These are phyloP conservation scores for Sisymbrium irio DNA, from an alignment of 345 rosid genomes.

Conservation along the genomic window DNA sequence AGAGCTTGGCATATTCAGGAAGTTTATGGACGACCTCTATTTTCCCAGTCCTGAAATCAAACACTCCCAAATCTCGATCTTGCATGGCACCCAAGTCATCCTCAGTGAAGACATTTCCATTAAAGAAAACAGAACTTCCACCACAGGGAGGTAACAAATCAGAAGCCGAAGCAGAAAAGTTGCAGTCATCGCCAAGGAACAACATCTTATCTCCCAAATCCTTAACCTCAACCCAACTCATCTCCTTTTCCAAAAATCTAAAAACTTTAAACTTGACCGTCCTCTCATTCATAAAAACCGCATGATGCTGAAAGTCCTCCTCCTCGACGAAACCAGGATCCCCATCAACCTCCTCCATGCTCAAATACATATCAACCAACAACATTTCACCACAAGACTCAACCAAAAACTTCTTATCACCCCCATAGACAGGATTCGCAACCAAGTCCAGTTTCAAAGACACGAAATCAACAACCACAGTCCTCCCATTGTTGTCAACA, in stretches of 20 bases:
- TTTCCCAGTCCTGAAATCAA: slow-evolving; percentile 44
- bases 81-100: slow-evolving; percentile 35
- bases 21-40: slow-evolving; percentile 46
- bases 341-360: slow-evolving; percentile 51
- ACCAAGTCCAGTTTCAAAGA: slow-evolving; percentile 32
- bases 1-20: slow-evolving; percentile 57
- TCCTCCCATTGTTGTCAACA: slow-evolving; percentile 70
- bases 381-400: slow-evolving; percentile 69
- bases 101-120: slow-evolving; percentile 49
- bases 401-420: slow-evolving; percentile 85
- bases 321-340: slow-evolving; percentile 24
- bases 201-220: slow-evolving; percentile 55
- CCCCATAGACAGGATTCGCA: slow-evolving; percentile 65
- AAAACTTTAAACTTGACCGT: slow-evolving; percentile 70
- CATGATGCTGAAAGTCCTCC: slow-evolving; percentile 40
- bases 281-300: slow-evolving; percentile 56
- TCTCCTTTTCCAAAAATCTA: slow-evolving; percentile 42
- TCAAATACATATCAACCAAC: slow-evolving; percentile 80
- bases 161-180: slow-evolving; percentile 56
- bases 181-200: slow-evolving; percentile 86
- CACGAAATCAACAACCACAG: slow-evolving; percentile 53
- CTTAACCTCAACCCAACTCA: slow-evolving; percentile 56
- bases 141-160: slow-evolving; percentile 43
- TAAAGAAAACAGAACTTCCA: slow-evolving; percentile 66
- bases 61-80: slow-evolving; percentile 58